Percentiles rank a stretch among this genome's conserved stretches.
Evolutionary conservation across 1,284 basidiomycete genomes (phyloP).

Genomic region (Mrakiaceae sp.): DNA sequence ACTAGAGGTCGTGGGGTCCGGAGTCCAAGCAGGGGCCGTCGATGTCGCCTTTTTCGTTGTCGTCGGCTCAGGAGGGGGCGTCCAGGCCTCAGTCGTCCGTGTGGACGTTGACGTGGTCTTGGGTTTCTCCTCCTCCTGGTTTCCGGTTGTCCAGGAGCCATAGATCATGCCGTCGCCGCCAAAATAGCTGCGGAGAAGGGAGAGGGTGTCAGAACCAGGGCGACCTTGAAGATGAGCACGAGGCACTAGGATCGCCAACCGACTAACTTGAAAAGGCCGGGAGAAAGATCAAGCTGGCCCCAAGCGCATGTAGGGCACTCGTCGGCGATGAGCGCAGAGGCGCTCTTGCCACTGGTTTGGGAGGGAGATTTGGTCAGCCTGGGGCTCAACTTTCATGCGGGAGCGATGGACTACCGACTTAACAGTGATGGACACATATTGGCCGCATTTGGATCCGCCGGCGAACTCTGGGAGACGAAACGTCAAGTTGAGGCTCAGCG

Average conservation of each 20-base stretch:
- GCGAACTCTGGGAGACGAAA: neutral
- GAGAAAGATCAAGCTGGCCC: slow-evolving; percentile 1
- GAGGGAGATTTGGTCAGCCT: too few species aligned
- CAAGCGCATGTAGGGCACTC: neutral
- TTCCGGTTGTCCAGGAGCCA: neutral
- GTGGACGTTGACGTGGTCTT: neutral
- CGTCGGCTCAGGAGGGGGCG: neutral
- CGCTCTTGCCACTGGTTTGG: neutral
- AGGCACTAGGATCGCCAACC: too few species aligned
- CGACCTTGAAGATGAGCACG: neutral
- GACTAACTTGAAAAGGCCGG: neutral
- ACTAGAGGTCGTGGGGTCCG: neutral
- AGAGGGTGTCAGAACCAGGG: neutral
- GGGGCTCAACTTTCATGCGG: neutral
- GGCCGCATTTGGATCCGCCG: neutral
- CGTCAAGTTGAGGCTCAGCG: too few species aligned
- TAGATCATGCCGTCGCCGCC: neutral
- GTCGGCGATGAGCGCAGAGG: neutral
- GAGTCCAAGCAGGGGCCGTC: neutral
- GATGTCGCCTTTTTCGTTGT: neutral
- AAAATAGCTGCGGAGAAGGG: neutral
- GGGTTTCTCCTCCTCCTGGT: neutral
- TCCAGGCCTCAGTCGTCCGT: neutral
- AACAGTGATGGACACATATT: neutral
- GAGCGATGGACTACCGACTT: neutral